phyloP scores from a whole-genome alignment of 257 asterid species.

The Penstemon davidsonii region DNA sequence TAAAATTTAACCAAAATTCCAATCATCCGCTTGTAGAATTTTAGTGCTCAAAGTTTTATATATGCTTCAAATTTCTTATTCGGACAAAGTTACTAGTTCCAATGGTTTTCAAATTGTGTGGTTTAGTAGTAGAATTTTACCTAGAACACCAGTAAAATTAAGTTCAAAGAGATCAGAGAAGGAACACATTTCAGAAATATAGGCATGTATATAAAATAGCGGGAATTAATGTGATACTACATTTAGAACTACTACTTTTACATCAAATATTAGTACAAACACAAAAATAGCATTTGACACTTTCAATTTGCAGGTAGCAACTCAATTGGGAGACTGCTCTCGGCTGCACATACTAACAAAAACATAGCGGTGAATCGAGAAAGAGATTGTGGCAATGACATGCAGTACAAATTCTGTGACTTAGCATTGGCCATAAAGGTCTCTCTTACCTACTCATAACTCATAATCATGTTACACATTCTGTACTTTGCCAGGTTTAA shows the following conservation, averaged over 20 bases:
- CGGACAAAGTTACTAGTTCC: neutral
- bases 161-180: neutral
- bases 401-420: conserved; percentile 5
- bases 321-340: conserved; percentile 1
- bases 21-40: too few relatives aligned
- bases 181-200: neutral
- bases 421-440: neutral
- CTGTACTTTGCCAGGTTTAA: conserved; percentile 28
- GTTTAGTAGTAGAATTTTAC: neutral
- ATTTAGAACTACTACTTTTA: conserved; percentile 1
- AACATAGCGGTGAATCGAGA: neutral
- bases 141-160: neutral
- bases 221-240: neutral
- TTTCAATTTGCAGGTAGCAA: neutral
- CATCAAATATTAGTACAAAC: neutral
- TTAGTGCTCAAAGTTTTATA: neutral
- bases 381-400: neutral
- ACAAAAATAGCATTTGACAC: neutral
- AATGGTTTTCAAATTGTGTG: too few relatives aligned
- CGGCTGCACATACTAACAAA: conserved; percentile 3
- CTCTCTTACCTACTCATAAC: conserved; percentile 5
- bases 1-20: too few relatives aligned
- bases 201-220: neutral
- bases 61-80: neutral
- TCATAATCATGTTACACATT: conserved; percentile 11